Conservation (phyloP, 768 basidiomycete genomes). For the Clitopilus hobsonii region DNA sequence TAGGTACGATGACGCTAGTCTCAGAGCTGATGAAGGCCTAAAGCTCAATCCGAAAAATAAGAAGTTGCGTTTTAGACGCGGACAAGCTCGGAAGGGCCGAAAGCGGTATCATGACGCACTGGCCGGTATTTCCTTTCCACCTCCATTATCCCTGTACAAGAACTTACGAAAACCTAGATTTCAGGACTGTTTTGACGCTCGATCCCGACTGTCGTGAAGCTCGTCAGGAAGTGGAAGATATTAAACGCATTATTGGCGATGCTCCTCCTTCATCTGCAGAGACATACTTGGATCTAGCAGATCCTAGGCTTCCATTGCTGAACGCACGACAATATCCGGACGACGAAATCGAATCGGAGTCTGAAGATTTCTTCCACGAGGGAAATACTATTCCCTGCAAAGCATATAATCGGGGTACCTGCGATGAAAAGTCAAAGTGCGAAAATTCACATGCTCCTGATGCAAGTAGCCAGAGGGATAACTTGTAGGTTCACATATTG, state of each 20-base stretch:
- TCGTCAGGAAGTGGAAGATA: neutral
- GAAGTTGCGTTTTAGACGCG: constrained; percentile 36
- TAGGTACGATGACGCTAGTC: constrained; percentile 36
- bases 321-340: too few species aligned
- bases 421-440: constrained; percentile 36
- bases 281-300: neutral
- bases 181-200: constrained; percentile 18
- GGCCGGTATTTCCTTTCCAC: constrained; percentile 14
- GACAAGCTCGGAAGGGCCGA: constrained; percentile 28
- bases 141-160: neutral
- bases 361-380: constrained; percentile 43
- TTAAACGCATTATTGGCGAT: constrained; percentile 4
- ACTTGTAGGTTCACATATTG: constrained; percentile 31
- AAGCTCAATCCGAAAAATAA: constrained; percentile 25
- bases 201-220: constrained; percentile 16
- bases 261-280: too few species aligned
- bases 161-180: constrained; percentile 14
- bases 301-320: neutral
- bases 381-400: constrained; percentile 52
- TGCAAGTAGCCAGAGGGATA: constrained; percentile 49
- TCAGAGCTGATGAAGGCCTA: constrained; percentile 32
- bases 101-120: constrained; percentile 20
- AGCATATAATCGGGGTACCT: constrained; percentile 53
- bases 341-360: constrained; percentile 32
- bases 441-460: constrained; percentile 51